Evolutionary conservation across 2,329 filamentous ascomycete species (phyloP).

Genomic region (Aspergillus pseudoviridinutans): DNA sequence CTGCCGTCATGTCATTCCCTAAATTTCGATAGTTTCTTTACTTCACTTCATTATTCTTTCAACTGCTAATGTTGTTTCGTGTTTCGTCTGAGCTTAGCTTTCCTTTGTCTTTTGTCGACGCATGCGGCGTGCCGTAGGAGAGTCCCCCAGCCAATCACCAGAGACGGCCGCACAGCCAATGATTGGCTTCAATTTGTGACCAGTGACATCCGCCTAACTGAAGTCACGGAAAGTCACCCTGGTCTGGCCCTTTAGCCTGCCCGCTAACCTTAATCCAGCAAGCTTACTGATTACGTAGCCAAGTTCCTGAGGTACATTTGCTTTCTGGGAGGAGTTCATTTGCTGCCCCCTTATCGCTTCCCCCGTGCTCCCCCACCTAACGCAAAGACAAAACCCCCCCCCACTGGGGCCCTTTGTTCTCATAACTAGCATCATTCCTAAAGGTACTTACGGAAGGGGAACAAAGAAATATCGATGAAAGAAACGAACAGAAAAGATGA

Average conservation of each 20-base stretch:
- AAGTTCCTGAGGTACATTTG: too few relatives aligned
- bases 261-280: background rate
- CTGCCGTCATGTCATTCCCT: too few relatives aligned
- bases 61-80: slow-evolving; percentile 6
- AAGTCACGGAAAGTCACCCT: background rate
- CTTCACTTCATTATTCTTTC: too few relatives aligned
- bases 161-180: background rate
- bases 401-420: background rate
- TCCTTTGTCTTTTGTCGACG: slow-evolving; percentile 23
- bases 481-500: background rate
- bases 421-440: background rate
- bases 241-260: background rate
- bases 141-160: slow-evolving; percentile 4
- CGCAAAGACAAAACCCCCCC: background rate
- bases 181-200: background rate
- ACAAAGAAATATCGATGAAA: background rate
- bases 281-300: too few relatives aligned
- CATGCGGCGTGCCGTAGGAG: slow-evolving; percentile 25
- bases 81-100: slow-evolving; percentile 28
- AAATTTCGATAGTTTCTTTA: too few relatives aligned
- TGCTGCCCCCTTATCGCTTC: background rate
- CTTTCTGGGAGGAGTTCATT: too few relatives aligned
- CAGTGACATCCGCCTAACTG: slow-evolving; percentile 6
- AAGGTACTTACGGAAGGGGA: background rate
- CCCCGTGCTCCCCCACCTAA: background rate